These are phyloP conservation scores for Phylloporus rhodoxanthus DNA, from an alignment of 768 basidiomycete genomes.

Conservation along the genomic window DNA sequence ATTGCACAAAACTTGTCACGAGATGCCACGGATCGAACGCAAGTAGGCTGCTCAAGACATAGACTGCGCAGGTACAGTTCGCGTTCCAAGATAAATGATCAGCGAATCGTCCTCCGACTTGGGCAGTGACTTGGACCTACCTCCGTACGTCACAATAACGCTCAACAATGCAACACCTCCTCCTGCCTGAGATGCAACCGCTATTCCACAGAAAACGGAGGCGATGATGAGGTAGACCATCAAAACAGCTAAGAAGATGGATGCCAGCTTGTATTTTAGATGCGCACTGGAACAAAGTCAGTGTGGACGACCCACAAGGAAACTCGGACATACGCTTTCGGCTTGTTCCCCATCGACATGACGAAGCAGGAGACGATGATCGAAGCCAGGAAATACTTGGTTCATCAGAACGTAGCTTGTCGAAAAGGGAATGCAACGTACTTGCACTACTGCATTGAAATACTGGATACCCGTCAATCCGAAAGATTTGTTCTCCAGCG, in stretches of 20 bases:
- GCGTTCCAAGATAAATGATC: not conserved
- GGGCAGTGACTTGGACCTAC: slow-evolving; percentile 33
- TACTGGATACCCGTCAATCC: slow-evolving; percentile 57
- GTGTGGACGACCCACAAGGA: not conserved
- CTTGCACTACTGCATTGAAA: slow-evolving; percentile 74
- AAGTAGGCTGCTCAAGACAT: slow-evolving; percentile 68
- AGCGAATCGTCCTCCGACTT: not conserved
- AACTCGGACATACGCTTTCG: slow-evolving; percentile 52
- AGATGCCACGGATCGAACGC: slow-evolving; percentile 97
- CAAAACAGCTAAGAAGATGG: slow-evolving; percentile 65
- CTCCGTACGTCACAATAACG: slow-evolving; percentile 78
- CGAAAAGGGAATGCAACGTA: slow-evolving; percentile 22
- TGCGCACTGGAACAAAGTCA: slow-evolving; percentile 16
- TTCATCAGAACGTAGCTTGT: slow-evolving; percentile 3
- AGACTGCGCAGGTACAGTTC: slow-evolving; percentile 42
- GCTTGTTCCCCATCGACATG: slow-evolving; percentile 94
- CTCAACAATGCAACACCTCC: slow-evolving; percentile 76
- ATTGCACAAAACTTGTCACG: slow-evolving; percentile 85
- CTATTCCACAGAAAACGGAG: slow-evolving; percentile 74
- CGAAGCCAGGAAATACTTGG: slow-evolving; percentile 75
- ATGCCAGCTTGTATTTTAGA: slow-evolving; percentile 73
- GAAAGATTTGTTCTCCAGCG: slow-evolving; percentile 72
- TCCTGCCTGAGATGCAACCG: slow-evolving; percentile 63
- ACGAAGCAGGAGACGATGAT: slow-evolving; percentile 86
- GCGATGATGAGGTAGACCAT: slow-evolving; percentile 83